Evolutionary conservation across 352 stramenopile genomes (phyloP), one percentile per base, ranked within the genome.

Genomic region (Globisporangium cystogenes): DNA sequence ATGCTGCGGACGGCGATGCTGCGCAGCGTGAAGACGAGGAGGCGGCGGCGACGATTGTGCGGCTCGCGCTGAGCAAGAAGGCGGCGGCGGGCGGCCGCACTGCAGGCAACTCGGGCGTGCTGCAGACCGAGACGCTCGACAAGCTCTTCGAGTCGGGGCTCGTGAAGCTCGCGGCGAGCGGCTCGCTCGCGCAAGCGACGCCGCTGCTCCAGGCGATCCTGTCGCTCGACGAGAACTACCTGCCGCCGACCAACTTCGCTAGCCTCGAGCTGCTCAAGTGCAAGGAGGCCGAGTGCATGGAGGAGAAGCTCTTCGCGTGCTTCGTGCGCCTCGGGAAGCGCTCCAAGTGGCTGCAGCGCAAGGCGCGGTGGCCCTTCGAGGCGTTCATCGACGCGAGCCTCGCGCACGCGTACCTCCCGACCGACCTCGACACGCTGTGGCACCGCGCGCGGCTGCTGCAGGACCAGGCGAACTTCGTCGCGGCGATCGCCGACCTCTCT

Each of bases 211-310:
- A 71, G 21, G 72, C 74, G 0, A 71, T 83, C 8, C 42, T 82
- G 4, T 79, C 73, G 23, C 72, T 84, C 26, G 69, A 86, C 27
- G 68, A 80, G 45, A 51, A 48, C 1, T 86, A 86, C 29, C 51
- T 82, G 14, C 63, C 70, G 18, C 70, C 66, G 0, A 71, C 72
- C 0, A 86, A 82, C 51, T 74, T 82, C 51, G 69, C 70, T 0
- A 82, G 72, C 21, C 49, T 79, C 10, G 76, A 87, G 45, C 62
- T 87, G 4, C 64, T 77, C 42, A 77, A 76, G 26, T 84, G 71
- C 59, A 78, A 77, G n/a, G 75, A 86, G 39, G 51, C 72, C 27
- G 68, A 82, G 0, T 58, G 65, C 10, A 64, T 76, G 50, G 75
- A 84, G 31, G 74, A 82, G 48, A 84, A 82, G 51, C 51, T 82